phyloP scores from a whole-genome alignment of 2,329 filamentous ascomycete species.

The Hymenoscyphus fraxineus region DNA sequence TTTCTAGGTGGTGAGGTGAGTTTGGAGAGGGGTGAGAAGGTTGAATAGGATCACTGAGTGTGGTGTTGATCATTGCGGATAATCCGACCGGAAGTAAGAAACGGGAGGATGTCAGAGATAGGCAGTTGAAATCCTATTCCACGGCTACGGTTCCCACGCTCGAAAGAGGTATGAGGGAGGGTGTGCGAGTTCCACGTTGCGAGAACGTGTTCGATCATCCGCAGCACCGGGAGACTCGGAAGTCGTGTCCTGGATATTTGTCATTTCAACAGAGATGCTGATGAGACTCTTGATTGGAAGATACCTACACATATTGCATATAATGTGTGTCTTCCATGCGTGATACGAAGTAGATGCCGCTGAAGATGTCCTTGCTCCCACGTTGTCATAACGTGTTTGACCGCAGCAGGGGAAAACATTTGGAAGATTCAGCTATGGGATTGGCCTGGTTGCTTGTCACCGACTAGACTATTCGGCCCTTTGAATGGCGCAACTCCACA shows the following conservation, averaged over 20 bases:
- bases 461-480: conserved; percentile 6
- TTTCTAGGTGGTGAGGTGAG: background rate
- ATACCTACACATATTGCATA: background rate
- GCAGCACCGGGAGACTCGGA: conserved; percentile 1
- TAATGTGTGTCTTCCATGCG: background rate
- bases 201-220: background rate
- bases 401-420: conserved; percentile 7
- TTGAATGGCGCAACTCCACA: background rate
- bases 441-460: background rate
- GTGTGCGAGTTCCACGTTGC: background rate
- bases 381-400: conserved; percentile 8
- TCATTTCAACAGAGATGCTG: background rate
- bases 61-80: background rate
- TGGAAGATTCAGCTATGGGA: background rate
- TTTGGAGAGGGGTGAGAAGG: background rate
- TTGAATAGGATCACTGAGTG: background rate
- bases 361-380: conserved; percentile 3
- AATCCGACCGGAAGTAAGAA: background rate
- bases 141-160: background rate
- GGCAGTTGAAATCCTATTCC: background rate
- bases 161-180: background rate
- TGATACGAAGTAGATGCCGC: background rate
- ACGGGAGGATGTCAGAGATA: background rate
- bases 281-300: background rate
- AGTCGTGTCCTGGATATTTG: background rate